Percentiles rank a stretch among this genome's conserved stretches.
These are phyloP conservation scores for Ogataea glucozyma DNA, from an alignment of 805 yeast genomes.

Conservation along the genomic window DNA sequence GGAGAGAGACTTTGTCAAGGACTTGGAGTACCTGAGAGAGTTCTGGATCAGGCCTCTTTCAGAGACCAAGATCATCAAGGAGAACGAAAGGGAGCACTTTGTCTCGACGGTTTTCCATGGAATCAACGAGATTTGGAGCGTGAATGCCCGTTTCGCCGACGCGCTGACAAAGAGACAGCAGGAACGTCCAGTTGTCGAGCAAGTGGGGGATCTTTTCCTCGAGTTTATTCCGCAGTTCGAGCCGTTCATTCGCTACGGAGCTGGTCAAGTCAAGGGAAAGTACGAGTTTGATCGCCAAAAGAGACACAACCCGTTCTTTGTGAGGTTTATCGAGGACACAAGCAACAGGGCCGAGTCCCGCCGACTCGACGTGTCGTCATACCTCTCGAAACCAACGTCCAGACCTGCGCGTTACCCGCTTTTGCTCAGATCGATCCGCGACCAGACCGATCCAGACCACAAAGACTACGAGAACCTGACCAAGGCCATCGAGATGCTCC, in stretches of 20 bases:
- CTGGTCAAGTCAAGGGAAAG: constrained; percentile 92
- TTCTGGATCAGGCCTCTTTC: constrained; percentile 91
- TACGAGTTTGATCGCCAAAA: constrained; percentile 94
- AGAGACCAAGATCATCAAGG: constrained; percentile 84
- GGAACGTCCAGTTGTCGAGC: constrained; percentile 77
- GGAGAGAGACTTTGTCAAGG: constrained; percentile 93
- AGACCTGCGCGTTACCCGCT: constrained; percentile 94
- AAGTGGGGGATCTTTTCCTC: constrained; percentile 83
- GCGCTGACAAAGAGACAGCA: constrained; percentile 86
- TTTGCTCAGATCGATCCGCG: constrained; percentile 76
- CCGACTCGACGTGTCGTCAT: constrained; percentile 89
- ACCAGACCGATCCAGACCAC: constrained; percentile 73
- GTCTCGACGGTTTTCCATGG: constrained; percentile 90
- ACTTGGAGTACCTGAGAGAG: constrained; percentile 88
- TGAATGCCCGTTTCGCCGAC: constrained; percentile 84
- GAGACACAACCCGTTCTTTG: constrained; percentile 84
- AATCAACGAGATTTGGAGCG: constrained; percentile 80
- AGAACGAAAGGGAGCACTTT: constrained; percentile 84
- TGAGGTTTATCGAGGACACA: constrained; percentile 90
- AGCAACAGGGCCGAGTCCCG: constrained; percentile 83
- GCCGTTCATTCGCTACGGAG: constrained; percentile 91
- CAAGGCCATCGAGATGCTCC: constrained; percentile 73
- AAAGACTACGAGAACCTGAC: constrained; percentile 70
- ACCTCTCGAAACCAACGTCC: constrained; percentile 91
- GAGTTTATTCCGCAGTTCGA: constrained; percentile 86